Evolutionary conservation across 2,329 filamentous ascomycete genomes (phyloP), one percentile per base, ranked within the genome.

Genomic region (Aspergillus viridinutans): DNA sequence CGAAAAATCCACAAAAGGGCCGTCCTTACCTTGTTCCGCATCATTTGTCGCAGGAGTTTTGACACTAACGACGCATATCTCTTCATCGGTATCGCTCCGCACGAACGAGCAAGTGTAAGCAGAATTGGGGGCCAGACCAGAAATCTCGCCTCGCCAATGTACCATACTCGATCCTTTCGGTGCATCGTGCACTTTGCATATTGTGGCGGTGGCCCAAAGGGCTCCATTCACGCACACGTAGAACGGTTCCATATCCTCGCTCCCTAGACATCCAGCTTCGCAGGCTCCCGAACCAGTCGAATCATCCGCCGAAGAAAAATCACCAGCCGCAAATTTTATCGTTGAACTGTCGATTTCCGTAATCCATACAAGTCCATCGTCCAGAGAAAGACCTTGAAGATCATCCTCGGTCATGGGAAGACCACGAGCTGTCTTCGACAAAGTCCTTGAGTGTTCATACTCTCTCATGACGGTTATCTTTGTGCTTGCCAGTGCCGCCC

Each of bases 391-490:
- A 20, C 72, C 72, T 54, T 77, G 74, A 35, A 76, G 64, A 64
- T 77, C 75, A 48, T 75, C 71, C 59, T 77, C 75, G 17, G 74
- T 73, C 66, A 75, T 71, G 38, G 71, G 71, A 56, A 73, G 64
- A 56, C 72, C 70, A 54, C 72, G 69, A 43, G 70, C 66, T 25
- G 72, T 73, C 64, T 74, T 74, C 9, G 71, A 74, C 49, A 72
- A 63, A 53, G 72, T 74, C 63, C 83, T 78, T 75, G 90, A 93
- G 71, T 95, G 84, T 76, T 92, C 89, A 66, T 90, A 90, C 75
- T 92, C 92, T 78, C 96, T 94, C 70, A 95, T 87, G 76, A 96
- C 91, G 67, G 94, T 93, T 72, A 97, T 92, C 81, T 97, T 97
- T 70, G 92, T 96, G 77, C 91, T 96, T 52, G 92, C 92, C 66